Conservation (phyloP, 805 yeast species). For the Candida mattraensis region DNA sequence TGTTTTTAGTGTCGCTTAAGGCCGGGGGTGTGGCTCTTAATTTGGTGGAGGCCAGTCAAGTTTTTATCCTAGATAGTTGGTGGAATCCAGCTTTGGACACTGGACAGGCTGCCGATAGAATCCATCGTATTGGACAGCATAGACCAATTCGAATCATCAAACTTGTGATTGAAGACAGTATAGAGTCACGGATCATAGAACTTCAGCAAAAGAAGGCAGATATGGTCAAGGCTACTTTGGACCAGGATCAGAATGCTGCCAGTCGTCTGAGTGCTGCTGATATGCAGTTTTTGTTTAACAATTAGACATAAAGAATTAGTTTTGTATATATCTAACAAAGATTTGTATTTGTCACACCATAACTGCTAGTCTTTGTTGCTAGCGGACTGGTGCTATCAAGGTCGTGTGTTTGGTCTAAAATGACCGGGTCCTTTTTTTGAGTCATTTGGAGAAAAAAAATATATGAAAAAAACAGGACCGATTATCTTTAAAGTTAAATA, state of each 20-base stretch:
- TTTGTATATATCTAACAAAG: background rate
- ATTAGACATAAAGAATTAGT: slow-evolving; percentile 43
- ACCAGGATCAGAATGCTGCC: slow-evolving; percentile 88
- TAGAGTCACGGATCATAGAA: slow-evolving; percentile 93
- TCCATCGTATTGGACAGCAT: slow-evolving; percentile 94
- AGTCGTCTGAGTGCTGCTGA: slow-evolving; percentile 89
- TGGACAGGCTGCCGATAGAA: slow-evolving; percentile 94
- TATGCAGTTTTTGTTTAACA: slow-evolving; percentile 89
- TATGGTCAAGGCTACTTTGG: slow-evolving; percentile 96
- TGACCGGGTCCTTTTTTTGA: slow-evolving; percentile 3
- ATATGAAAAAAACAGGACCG: too few relatives aligned
- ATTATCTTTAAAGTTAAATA: too few relatives aligned
- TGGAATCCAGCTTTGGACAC: slow-evolving; percentile 99
- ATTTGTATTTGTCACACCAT: background rate
- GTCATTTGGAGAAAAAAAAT: slow-evolving; percentile 3
- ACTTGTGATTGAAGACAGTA: slow-evolving; percentile 93
- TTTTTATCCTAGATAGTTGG: slow-evolving; percentile 96
- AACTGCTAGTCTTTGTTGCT: background rate
- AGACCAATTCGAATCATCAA: slow-evolving; percentile 92
- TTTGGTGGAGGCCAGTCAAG: slow-evolving; percentile 95
- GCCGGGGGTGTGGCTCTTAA: slow-evolving; percentile 99
- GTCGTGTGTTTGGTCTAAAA: slow-evolving; percentile 6
- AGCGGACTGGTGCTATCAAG: slow-evolving; percentile 10
- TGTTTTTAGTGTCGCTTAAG: slow-evolving; percentile 88
- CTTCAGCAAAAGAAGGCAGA: slow-evolving; percentile 96